Evolutionary conservation across 2,329 filamentous ascomycete species (phyloP).

Genomic region (Neopestalotiopsis sp.): DNA sequence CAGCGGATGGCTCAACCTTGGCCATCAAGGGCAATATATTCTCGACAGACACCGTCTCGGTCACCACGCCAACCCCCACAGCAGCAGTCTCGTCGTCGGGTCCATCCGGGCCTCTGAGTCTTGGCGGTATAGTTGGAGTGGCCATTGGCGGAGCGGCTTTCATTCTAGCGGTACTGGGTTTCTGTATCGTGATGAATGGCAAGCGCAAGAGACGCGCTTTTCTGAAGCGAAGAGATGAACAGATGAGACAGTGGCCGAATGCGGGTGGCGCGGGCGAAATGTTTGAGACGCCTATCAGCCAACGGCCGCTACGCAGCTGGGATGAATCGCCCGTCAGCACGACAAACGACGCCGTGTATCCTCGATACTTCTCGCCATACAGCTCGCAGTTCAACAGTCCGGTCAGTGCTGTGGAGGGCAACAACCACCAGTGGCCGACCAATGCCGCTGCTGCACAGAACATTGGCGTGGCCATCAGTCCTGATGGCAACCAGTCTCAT

Average conservation of each 20-base stretch:
- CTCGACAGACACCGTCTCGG: constrained; percentile 50
- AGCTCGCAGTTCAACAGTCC: constrained; percentile 65
- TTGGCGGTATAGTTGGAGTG: constrained; percentile 65
- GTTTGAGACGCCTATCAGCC: constrained; percentile 60
- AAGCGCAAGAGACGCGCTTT: constrained; percentile 60
- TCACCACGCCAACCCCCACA: constrained; percentile 53
- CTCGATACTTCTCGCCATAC: constrained; percentile 64
- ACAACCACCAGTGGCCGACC: constrained; percentile 43
- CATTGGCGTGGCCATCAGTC: constrained; percentile 52
- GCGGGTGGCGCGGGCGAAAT: constrained; percentile 43
- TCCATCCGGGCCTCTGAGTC: constrained; percentile 51
- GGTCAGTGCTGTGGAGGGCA: constrained; percentile 48
- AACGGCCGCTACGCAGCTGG: constrained; percentile 58
- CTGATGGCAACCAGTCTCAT: constrained; percentile 37
- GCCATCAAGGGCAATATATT: constrained; percentile 60
- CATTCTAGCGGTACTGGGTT: constrained; percentile 54
- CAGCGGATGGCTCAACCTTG: constrained; percentile 51
- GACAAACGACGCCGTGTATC: constrained; percentile 44
- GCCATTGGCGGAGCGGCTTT: constrained; percentile 56
- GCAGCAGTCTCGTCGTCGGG: constrained; percentile 47
- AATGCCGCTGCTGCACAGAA: constrained; percentile 35
- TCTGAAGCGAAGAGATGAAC: constrained; percentile 52
- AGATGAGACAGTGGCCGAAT: constrained; percentile 50
- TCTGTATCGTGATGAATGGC: constrained; percentile 61
- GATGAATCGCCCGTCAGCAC: constrained; percentile 57